Conservation (phyloP, 1,139 yeast genomes). For the Magnusiomyces magnusii region DNA sequence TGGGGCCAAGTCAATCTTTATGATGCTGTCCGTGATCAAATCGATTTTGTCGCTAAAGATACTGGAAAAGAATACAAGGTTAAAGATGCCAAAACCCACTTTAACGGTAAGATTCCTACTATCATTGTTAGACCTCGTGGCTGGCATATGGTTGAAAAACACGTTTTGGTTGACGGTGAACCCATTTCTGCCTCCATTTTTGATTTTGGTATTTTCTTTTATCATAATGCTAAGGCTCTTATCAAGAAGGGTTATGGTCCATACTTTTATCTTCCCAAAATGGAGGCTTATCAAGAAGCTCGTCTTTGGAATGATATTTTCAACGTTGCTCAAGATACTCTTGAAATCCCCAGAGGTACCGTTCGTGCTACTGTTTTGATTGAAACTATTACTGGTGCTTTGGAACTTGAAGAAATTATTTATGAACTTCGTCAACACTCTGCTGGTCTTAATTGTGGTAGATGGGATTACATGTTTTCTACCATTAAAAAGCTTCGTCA, state of each 20-base stretch:
- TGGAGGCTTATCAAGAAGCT: slow-evolving; percentile 72
- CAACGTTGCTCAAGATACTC: slow-evolving; percentile 55
- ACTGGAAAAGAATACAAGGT: slow-evolving; percentile 48
- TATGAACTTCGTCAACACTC: slow-evolving; percentile 65
- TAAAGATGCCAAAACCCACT: slow-evolving; percentile 27
- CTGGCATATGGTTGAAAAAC: slow-evolving; percentile 73
- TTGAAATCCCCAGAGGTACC: slow-evolving; percentile 56
- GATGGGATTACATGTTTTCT: slow-evolving; percentile 75
- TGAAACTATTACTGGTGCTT: slow-evolving; percentile 67
- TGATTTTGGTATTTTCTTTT: slow-evolving; percentile 70
- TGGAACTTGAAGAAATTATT: slow-evolving; percentile 73
- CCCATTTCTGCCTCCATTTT: slow-evolving; percentile 65
- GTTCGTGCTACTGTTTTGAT: slow-evolving; percentile 66
- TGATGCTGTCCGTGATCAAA: slow-evolving; percentile 46
- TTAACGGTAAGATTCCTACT: slow-evolving; percentile 46
- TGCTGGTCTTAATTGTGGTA: slow-evolving; percentile 69
- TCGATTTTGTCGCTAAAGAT: slow-evolving; percentile 49
- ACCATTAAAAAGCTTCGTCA: slow-evolving; percentile 58
- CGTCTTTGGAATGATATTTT: slow-evolving; percentile 70
- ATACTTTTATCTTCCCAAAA: slow-evolving; percentile 66
- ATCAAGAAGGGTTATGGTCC: slow-evolving; percentile 58
- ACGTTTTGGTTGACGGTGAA: slow-evolving; percentile 62
- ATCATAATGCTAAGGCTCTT: slow-evolving; percentile 57
- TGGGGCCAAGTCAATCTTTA: slow-evolving; percentile 77
- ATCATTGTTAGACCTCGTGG: slow-evolving; percentile 77